A percentile compares a stretch with the other conserved stretches of the same genome.
Evolutionary conservation across 305 asterid species (phyloP).

Genomic region (Fraxinus ornus): DNA sequence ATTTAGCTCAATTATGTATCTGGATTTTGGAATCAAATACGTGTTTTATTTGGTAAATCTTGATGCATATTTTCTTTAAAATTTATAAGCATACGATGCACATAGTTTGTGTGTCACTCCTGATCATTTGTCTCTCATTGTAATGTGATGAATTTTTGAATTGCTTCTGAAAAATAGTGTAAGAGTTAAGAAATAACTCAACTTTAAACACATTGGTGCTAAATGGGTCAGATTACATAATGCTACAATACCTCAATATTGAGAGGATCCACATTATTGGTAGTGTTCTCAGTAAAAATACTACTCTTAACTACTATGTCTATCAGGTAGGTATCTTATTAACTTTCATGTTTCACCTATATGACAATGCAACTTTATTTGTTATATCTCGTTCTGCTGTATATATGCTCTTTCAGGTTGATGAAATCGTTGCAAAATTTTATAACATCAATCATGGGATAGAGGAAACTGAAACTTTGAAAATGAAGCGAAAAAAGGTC

Average conservation of each 20-base stretch:
- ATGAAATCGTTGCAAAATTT: slow-evolving; percentile 84
- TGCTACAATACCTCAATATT: slow-evolving; percentile 62
- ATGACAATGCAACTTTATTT: slow-evolving; percentile 1
- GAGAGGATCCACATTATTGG: slow-evolving; percentile 91
- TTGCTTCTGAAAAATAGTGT: slow-evolving; percentile 45
- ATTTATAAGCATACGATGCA: too few relatives aligned
- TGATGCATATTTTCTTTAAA: too few relatives aligned
- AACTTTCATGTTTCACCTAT: slow-evolving; percentile 3
- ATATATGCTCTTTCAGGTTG: slow-evolving; percentile 49
- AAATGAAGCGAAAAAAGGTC: slow-evolving; percentile 84
- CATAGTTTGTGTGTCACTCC: background rate
- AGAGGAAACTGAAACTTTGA: slow-evolving; percentile 90
- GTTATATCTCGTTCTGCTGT: background rate
- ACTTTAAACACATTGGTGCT: slow-evolving; percentile 74
- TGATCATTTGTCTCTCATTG: background rate
- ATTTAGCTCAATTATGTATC: too few relatives aligned
- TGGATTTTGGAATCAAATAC: too few relatives aligned
- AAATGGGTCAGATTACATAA: slow-evolving; percentile 82
- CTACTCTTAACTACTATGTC: slow-evolving; percentile 91
- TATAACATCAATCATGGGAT: slow-evolving; percentile 81
- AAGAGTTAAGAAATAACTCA: slow-evolving; percentile 72
- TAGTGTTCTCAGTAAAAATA: slow-evolving; percentile 93
- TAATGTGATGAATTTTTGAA: too few relatives aligned
- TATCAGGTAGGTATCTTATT: slow-evolving; percentile 60
- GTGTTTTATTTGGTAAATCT: too few relatives aligned